Evolutionary conservation across 805 yeast genomes (phyloP).

Genomic region (Cyberlindnera sargentensis): DNA sequence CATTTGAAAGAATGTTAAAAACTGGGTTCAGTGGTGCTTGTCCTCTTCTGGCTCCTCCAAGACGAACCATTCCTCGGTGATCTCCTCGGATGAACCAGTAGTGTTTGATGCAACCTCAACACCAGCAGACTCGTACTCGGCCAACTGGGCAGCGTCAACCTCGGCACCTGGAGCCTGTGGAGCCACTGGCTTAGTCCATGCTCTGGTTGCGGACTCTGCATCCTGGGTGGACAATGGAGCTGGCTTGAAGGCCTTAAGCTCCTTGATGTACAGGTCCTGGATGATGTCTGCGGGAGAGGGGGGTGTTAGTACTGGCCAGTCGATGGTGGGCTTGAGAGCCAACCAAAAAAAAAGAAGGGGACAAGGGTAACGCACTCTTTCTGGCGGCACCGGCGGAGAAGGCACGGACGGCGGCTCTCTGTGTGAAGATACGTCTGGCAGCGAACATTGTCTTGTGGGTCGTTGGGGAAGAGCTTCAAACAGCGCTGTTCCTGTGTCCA

Average conservation of each 20-base stretch:
- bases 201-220: constrained; percentile 71
- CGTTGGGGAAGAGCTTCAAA: not conserved
- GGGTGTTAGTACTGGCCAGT: not conserved
- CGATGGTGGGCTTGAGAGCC: not conserved
- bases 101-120: constrained; percentile 57
- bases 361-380: constrained; percentile 17
- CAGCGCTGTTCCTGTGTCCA: not conserved
- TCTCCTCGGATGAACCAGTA: constrained; percentile 33
- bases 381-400: constrained; percentile 30
- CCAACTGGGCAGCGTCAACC: constrained; percentile 59
- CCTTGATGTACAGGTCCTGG: constrained; percentile 80
- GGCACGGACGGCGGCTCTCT: constrained; percentile 26
- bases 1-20: too few species aligned
- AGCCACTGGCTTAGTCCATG: constrained; percentile 76
- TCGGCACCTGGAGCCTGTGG: constrained; percentile 72
- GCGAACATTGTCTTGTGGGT: constrained; percentile 16
- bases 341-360: not conserved
- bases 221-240: constrained; percentile 65
- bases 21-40: constrained; percentile 23
- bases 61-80: constrained; percentile 67
- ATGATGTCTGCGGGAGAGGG: constrained; percentile 39
- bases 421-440: constrained; percentile 18
- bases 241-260: constrained; percentile 86
- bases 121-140: constrained; percentile 58
- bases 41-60: constrained; percentile 61